Evolutionary conservation across 2,329 filamentous ascomycete genomes (phyloP), one percentile per base, ranked within the genome.

Genomic region (Harringtonia aguacate): DNA sequence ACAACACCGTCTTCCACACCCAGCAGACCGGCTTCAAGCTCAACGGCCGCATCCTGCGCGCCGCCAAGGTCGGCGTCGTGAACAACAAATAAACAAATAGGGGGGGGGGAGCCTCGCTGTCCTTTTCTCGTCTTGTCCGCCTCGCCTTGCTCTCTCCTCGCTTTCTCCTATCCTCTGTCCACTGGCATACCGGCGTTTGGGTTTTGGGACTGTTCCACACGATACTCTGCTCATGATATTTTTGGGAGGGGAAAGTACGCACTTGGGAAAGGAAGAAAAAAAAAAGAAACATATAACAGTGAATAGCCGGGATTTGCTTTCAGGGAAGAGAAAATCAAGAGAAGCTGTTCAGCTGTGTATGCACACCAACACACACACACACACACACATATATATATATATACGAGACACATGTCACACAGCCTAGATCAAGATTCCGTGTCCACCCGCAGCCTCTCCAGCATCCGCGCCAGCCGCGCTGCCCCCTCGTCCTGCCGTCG

Each of bases 1-100:
- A 97, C 58, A 87, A 86, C 55, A 84, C 80, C 45, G 86, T 95
- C 58, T 92, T 97, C 69, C 80, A 83, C 62, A 87, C 87, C 40
- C 90, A 97, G 73, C 86, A 86, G 66, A 97, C 95, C 74, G 92
- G 92, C 43, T 98, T 95, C 72, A 80, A 79, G 66, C 77, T 97
- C 52, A 97, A 98, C 61, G 89, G 90, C 48, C 75, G 92, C 49
- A 75, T 95, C 46, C 67, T 98, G 57, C 79, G 92, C 63, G 87
- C 90, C 51, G 87, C 90, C 60, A 95, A 97, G 76, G 90, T 97
- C 51, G 89, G 90, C 59, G 88, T 95, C 46, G 89, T 94, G 52
- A 94, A 92, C 77, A 94, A 92, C 69, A 61, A 64, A 55, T 70
- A 67, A 31, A 18, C 8, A 12, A 21, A 8, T 10, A 30, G 17